Evolutionary conservation across 139 green algal genomes (phyloP), one percentile per base, ranked within the genome.

Genomic region (Picochlorum sp.): DNA sequence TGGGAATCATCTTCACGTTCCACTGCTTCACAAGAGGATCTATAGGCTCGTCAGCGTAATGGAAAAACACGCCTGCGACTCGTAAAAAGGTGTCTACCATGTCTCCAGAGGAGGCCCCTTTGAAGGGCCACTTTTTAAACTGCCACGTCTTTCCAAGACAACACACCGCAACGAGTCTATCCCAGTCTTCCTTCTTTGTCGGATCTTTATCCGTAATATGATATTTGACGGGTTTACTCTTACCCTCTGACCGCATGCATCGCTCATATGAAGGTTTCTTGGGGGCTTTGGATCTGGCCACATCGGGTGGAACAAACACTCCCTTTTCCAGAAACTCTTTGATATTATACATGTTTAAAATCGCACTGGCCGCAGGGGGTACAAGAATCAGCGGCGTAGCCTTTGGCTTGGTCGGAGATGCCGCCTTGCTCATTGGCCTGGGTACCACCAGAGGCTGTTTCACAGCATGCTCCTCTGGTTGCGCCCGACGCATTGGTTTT

Each of bases 51-150:
- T 83, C 70, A n/a, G 47, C 57, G 49, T 71, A 79, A 66, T 82
- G 74, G 13, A 83, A 49, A 60, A 71, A 80, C 8, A 71, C 30
- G 15, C 77, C 77, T 45, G 65, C 23, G 16, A 82, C 46, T 3
- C 23, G 32, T 5, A 57, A 58, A 38, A 83, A 83, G 6, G 69
- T 68, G 3, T 78, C 69, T 45, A 83, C 74, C 56, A 79, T 52
- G 58, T 83, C 74, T 5, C 77, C 77, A 10, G 10, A 23, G 13
- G 23, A 45, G 4, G 57, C 71, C 21, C 77, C 77, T 79, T 85
- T 87, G 70, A 71, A 85, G 11, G 83, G 83, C 68, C 73, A 89
- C 20, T 72, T 73, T 58, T 87, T 87, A 72, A 89, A 90, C 73
- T 89, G 83, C 83, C 83, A 89, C 15, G 74, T 45, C 66, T 82